Base-by-base conservation (phyloP, 306 rosid species). In the Rosa persica region DNA sequence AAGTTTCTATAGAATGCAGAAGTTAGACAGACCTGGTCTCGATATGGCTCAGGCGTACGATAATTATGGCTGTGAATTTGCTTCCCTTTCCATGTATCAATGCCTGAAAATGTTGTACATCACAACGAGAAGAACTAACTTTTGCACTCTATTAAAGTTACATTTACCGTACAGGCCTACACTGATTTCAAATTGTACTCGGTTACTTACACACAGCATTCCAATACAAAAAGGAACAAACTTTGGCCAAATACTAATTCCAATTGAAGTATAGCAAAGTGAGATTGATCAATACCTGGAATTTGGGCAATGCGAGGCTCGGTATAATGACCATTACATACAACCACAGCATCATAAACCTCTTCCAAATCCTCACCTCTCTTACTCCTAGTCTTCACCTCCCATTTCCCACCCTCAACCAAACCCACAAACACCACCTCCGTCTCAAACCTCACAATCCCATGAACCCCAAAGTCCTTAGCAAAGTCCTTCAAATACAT, bases 41-140 rank as follows among this genome's bases (percentile, higher is more conserved):
- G 77, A 76, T 85, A 88, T 23, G 86, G 86, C 38, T 83, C 81
- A 2, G 89, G 83, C 8, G 47, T 60, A 36, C 89, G 87, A 67
- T 83, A 88, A 67, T 85, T 88, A 76, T 88, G 91, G 81, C 89
- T 83, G 67, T 88, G 91, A 8, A 88, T 60, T 70, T 85, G 87
- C 79, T 34, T 72, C 64, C 87, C 87, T 60, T 81, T 81, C 90
- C 88, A 85, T 57, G 42, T 22, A 80, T 80, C 54, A 15, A 85
- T 75, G 44, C 87, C 90, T 87, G 81, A 27, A 75, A 46, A 57
- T 20, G 57, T 11, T 2, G 0, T 54, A 1, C 3, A 68, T 20
- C 12, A 52, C 48, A 25, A 12, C 2, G 3, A 15, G n/a, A 52
- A 30, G 20, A 1, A 15, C 22, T 12, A 38, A 30, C 15, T 73